A percentile compares a stretch with the other conserved stretches of the same genome.
Evolutionary conservation across 352 stramenopile species (phyloP).

Genomic region (Phytophthora citricola): DNA sequence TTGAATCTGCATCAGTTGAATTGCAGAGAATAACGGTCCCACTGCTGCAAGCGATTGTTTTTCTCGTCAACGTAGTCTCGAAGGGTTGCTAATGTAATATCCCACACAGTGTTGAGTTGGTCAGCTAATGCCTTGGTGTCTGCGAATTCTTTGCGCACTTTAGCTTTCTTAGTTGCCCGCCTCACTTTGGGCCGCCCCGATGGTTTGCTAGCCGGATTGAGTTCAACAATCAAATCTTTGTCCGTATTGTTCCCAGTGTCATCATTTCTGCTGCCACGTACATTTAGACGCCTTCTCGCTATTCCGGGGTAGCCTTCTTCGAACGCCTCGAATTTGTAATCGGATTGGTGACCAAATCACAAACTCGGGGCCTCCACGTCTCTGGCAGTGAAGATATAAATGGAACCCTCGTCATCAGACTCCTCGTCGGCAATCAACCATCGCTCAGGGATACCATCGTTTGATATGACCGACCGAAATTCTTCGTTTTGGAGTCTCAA

Average conservation of each 20-base stretch:
- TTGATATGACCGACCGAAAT: too few relatives aligned
- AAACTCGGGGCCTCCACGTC: too few relatives aligned
- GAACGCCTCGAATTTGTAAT: too few relatives aligned
- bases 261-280: too few relatives aligned
- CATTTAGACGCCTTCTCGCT: too few relatives aligned
- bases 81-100: constrained; percentile 3
- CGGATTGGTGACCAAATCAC: too few relatives aligned
- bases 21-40: constrained; percentile 2
- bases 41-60: constrained; percentile 1
- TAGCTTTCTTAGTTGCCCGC: constrained; percentile 9
- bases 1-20: neutral
- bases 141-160: constrained; percentile 3
- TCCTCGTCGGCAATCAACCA: too few relatives aligned
- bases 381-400: too few relatives aligned
- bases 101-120: neutral
- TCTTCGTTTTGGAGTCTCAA: too few relatives aligned
- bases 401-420: too few relatives aligned
- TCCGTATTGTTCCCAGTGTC: neutral
- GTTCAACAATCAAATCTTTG: neutral
- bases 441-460: too few relatives aligned
- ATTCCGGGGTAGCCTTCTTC: too few relatives aligned
- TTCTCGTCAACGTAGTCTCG: constrained; percentile 4
- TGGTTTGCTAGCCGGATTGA: constrained; percentile 2
- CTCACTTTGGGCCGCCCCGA: neutral
- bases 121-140: constrained; percentile 4